Conservation (phyloP, 1,284 basidiomycete species). For the Dichomitus squalens region DNA sequence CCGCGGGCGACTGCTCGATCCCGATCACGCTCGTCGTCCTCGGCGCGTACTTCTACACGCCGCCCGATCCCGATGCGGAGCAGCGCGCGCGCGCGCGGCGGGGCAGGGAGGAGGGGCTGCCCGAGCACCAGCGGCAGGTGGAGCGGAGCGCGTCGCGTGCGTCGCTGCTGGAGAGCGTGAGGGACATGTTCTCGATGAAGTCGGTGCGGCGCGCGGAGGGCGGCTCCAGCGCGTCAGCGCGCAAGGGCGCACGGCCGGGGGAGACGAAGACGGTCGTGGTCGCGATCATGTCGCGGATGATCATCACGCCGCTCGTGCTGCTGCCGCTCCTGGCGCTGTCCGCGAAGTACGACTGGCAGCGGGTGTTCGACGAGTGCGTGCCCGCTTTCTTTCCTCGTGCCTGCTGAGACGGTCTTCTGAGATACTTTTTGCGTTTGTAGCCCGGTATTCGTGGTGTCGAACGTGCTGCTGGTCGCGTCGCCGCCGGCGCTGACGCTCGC, state of each 20-base stretch:
- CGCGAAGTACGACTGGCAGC: slow-evolving; percentile 62
- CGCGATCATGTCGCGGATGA: slow-evolving; percentile 80
- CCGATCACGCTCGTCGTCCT: slow-evolving; percentile 91
- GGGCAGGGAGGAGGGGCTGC: slow-evolving; percentile 5
- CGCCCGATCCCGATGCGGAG: slow-evolving; percentile 30
- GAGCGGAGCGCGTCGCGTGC: slow-evolving; percentile 29
- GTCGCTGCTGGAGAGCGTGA: slow-evolving; percentile 45
- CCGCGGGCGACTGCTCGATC: slow-evolving; percentile 82
- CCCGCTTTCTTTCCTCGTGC: not conserved
- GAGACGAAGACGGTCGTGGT: slow-evolving; percentile 85
- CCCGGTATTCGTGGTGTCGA: slow-evolving; percentile 83
- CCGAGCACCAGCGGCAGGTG: slow-evolving; percentile 16
- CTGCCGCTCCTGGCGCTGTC: slow-evolving; percentile 72
- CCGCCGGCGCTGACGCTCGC: slow-evolving; percentile 84
- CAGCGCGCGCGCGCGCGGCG: slow-evolving; percentile 2
- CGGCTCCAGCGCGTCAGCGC: slow-evolving; percentile 8
- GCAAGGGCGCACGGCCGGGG: slow-evolving; percentile 45
- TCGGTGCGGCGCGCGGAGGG: slow-evolving; percentile 17
- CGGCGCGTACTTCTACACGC: slow-evolving; percentile 85
- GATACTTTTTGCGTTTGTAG: slow-evolving; percentile 41
- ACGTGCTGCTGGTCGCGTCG: slow-evolving; percentile 74
- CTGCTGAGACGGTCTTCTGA: not conserved
- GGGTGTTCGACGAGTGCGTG: slow-evolving; percentile 75
- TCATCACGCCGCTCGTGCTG: slow-evolving; percentile 80
- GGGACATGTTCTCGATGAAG: slow-evolving; percentile 42